Conservation (phyloP, 2,329 filamentous ascomycete species). For the Paecilomyces sp. region DNA sequence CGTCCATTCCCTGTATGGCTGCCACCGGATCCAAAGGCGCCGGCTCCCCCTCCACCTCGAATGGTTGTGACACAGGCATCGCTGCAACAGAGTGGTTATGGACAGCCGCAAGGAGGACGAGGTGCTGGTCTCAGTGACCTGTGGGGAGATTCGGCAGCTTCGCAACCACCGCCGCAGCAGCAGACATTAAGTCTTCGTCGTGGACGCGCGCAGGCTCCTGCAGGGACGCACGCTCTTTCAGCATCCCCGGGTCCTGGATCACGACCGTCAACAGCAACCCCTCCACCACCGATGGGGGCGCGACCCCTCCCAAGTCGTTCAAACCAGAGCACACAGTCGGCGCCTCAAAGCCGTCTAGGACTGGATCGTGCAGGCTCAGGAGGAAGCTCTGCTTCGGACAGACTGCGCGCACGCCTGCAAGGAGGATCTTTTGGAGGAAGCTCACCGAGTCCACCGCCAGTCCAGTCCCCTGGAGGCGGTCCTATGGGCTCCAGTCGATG, state of each 20-base stretch:
- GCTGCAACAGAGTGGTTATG: slow-evolving; percentile 33
- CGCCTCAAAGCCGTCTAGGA: slow-evolving; percentile 34
- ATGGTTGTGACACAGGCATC: slow-evolving; percentile 48
- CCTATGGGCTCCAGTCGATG: neutral
- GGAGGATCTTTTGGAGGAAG: slow-evolving; percentile 38
- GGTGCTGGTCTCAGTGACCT: slow-evolving; percentile 51
- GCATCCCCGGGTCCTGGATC: slow-evolving; percentile 17
- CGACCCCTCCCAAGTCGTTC: slow-evolving; percentile 67
- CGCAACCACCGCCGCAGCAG: slow-evolving; percentile 18
- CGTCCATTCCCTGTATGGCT: slow-evolving; percentile 79
- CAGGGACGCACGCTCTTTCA: slow-evolving; percentile 7
- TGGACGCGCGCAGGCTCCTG: slow-evolving; percentile 13
- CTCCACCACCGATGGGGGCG: slow-evolving; percentile 25
- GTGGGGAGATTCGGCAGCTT: slow-evolving; percentile 42
- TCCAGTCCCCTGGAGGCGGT: neutral
- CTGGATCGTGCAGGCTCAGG: slow-evolving; percentile 26
- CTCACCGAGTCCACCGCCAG: slow-evolving; percentile 21
- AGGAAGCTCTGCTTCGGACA: slow-evolving; percentile 63
- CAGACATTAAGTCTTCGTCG: slow-evolving; percentile 34
- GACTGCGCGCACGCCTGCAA: slow-evolving; percentile 73
- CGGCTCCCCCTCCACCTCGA: slow-evolving; percentile 43
- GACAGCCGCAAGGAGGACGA: slow-evolving; percentile 27
- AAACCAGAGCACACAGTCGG: slow-evolving; percentile 54
- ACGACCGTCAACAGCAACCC: no score
- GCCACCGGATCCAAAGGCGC: slow-evolving; percentile 77